These are phyloP conservation scores for Hyaloscypha bicolor DNA, from an alignment of 495 filamentous ascomycete species.

Conservation along the genomic window DNA sequence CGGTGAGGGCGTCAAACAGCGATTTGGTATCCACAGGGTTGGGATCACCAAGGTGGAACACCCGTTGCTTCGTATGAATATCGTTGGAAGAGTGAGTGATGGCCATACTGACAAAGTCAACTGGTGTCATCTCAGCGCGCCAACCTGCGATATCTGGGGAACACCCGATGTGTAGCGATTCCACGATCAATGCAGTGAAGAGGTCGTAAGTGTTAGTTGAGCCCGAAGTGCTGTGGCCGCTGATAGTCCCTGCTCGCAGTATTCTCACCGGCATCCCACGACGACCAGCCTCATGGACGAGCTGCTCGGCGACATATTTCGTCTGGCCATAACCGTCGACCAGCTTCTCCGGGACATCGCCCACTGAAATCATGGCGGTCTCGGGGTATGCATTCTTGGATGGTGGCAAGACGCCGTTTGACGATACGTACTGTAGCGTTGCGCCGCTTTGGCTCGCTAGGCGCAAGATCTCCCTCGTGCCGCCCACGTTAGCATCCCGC, in stretches of 20 bases:
- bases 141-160: slow-evolving; percentile 65
- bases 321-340: slow-evolving; percentile 66
- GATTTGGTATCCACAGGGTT: slow-evolving; percentile 55
- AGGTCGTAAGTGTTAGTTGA: slow-evolving; percentile 71
- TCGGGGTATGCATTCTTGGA: slow-evolving; percentile 62
- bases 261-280: slow-evolving; percentile 63
- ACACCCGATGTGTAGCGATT: slow-evolving; percentile 64
- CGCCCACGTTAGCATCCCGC: slow-evolving; percentile 58
- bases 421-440: slow-evolving; percentile 71
- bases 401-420: slow-evolving; percentile 66
- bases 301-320: slow-evolving; percentile 69
- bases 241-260: slow-evolving; percentile 65
- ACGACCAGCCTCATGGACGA: slow-evolving; percentile 62
- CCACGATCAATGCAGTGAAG: slow-evolving; percentile 64
- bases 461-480: slow-evolving; percentile 65
- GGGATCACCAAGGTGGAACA: slow-evolving; percentile 71
- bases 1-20: slow-evolving; percentile 57
- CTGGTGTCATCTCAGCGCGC: slow-evolving; percentile 73
- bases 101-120: slow-evolving; percentile 67
- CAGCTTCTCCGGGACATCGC: slow-evolving; percentile 61
- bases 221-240: slow-evolving; percentile 62
- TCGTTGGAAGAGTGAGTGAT: slow-evolving; percentile 63
- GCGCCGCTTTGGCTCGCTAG: slow-evolving; percentile 60
- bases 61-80: slow-evolving; percentile 50
- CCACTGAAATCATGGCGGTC: slow-evolving; percentile 55